These are phyloP conservation scores for Calycina herbarum DNA, from an alignment of 2,329 filamentous ascomycete species.

Conservation along the genomic window DNA sequence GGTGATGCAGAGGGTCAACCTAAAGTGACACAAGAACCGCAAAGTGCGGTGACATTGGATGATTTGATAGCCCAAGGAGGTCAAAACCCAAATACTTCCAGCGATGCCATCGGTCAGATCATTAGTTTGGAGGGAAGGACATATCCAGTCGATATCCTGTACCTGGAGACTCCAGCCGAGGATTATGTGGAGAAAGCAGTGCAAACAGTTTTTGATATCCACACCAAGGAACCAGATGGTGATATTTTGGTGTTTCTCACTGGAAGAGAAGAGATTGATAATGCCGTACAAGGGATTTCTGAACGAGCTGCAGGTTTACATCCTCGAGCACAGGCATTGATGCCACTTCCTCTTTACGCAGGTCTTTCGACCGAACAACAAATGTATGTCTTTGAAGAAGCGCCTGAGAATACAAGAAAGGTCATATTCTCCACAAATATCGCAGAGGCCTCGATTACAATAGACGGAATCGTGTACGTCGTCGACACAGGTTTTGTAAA, in stretches of 20 bases:
- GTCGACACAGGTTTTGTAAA: conserved; percentile 92
- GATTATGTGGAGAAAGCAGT: conserved; percentile 85
- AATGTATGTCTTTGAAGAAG: conserved; percentile 88
- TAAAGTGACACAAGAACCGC: conserved; percentile 31
- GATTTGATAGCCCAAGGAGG: conserved; percentile 32
- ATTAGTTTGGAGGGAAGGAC: conserved; percentile 85
- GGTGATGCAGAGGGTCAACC: conserved; percentile 39
- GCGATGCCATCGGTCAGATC: conserved; percentile 55
- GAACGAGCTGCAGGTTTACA: conserved; percentile 68
- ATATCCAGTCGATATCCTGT: conserved; percentile 85
- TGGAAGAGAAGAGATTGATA: conserved; percentile 89
- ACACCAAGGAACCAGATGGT: conserved; percentile 74
- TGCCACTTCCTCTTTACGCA: conserved; percentile 81
- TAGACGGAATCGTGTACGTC: conserved; percentile 88
- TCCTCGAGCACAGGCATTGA: conserved; percentile 57
- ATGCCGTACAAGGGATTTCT: conserved; percentile 73
- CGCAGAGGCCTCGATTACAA: conserved; percentile 92
- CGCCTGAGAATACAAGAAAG: conserved; percentile 80
- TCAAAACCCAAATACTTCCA: conserved; percentile 28
- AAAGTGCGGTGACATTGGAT: conserved; percentile 41
- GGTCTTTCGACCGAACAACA: conserved; percentile 88
- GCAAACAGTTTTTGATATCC: conserved; percentile 83
- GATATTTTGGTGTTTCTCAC: conserved; percentile 92
- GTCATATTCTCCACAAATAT: conserved; percentile 95
- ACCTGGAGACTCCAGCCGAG: conserved; percentile 74